Evolutionary conservation across 2,329 filamentous ascomycete species (phyloP).

Genomic region (Penicillium sp.): DNA sequence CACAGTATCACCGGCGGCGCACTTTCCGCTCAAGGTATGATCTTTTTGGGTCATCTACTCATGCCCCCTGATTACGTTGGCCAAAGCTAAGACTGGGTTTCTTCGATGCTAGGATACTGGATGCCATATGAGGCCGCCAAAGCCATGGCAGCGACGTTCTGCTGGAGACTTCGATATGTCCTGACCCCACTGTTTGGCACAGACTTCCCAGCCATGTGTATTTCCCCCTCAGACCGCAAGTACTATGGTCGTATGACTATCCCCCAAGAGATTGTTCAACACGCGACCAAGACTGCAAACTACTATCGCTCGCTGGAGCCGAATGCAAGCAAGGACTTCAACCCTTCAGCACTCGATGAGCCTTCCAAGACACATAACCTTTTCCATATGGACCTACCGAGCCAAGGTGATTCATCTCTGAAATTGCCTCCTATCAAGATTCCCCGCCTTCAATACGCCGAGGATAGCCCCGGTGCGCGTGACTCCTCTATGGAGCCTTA

Average conservation of each 20-base stretch:
- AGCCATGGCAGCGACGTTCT: constrained; percentile 87
- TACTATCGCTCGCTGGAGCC: constrained; percentile 36
- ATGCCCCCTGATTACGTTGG: too few species aligned
- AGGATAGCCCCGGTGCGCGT: constrained; percentile 41
- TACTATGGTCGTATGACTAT: constrained; percentile 68
- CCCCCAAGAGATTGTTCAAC: constrained; percentile 53
- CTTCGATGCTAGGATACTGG: constrained; percentile 77
- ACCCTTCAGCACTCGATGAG: not conserved
- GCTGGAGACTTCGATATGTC: constrained; percentile 76
- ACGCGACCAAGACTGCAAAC: constrained; percentile 47
- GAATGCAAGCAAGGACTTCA: not conserved
- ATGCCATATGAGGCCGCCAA: constrained; percentile 85
- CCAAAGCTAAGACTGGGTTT: not conserved
- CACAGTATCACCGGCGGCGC: constrained; percentile 94
- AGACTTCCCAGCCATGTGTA: constrained; percentile 72
- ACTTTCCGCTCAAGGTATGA: constrained; percentile 79
- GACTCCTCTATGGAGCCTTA: constrained; percentile 41
- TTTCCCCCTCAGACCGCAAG: constrained; percentile 58
- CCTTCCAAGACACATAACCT: constrained; percentile 22
- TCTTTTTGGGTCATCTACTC: not conserved
- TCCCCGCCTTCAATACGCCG: constrained; percentile 27
- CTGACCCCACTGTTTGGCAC: constrained; percentile 88
- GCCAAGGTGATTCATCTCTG: not conserved
- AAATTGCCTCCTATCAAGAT: constrained; percentile 15
- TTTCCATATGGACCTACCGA: not conserved